Evolutionary conservation across 768 basidiomycete genomes (phyloP).

Genomic region (Lanmaoa pseudosensibilis): DNA sequence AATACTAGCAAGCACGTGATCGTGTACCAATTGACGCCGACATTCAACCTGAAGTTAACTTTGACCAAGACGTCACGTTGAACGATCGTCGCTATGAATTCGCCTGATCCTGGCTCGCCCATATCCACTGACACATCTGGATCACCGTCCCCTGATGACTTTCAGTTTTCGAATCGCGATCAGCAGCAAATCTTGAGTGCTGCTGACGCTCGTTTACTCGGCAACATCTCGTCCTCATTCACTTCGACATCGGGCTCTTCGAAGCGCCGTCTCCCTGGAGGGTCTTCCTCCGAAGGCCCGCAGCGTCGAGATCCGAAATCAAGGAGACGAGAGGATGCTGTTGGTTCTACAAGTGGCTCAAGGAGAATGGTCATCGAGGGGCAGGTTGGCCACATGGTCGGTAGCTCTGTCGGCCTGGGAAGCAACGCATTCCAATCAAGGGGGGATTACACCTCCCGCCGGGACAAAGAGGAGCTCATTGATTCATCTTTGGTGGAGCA

Average conservation of each 20-base stretch:
- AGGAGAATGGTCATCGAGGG: constrained; percentile 27
- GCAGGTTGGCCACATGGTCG: constrained; percentile 14
- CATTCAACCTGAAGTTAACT: background rate
- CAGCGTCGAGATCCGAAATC: constrained; percentile 52
- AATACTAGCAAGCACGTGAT: constrained; percentile 21
- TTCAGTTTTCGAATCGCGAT: constrained; percentile 32
- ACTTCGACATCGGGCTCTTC: constrained; percentile 35
- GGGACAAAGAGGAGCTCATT: constrained; percentile 58
- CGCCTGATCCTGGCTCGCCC: constrained; percentile 38
- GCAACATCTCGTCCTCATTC: constrained; percentile 22
- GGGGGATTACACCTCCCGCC: constrained; percentile 42
- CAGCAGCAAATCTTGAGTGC: constrained; percentile 25
- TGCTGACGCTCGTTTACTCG: constrained; percentile 22
- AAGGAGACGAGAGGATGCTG: constrained; percentile 47
- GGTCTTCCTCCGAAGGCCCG: constrained; percentile 43
- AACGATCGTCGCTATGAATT: constrained; percentile 31
- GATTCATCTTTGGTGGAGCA: constrained; percentile 50
- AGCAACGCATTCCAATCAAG: constrained; percentile 27
- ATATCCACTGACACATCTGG: constrained; percentile 39
- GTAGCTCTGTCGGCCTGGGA: constrained; percentile 11
- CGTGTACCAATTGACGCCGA: background rate
- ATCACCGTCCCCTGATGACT: constrained; percentile 38
- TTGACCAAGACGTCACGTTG: background rate
- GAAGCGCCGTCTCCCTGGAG: constrained; percentile 52
- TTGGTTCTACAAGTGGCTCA: constrained; percentile 20